These are phyloP conservation scores for Pichia sp. DNA, from an alignment of 1,139 yeast genomes.

Conservation along the genomic window DNA sequence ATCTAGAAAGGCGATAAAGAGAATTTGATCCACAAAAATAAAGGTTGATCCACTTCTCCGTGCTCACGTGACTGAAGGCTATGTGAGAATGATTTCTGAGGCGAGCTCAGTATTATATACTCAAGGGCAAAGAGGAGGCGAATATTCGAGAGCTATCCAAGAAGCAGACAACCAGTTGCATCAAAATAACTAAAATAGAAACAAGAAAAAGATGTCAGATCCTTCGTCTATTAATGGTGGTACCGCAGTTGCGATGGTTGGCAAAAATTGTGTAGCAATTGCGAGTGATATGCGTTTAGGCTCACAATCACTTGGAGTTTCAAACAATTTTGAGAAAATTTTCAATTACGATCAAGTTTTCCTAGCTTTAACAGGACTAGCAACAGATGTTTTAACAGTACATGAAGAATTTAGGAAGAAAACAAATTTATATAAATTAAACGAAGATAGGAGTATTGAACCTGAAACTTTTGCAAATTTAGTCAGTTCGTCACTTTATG, in stretches of 20 bases:
- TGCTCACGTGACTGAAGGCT: no score
- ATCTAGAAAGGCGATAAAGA: no score
- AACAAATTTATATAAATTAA: slow-evolving; percentile 79
- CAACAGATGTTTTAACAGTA: slow-evolving; percentile 86
- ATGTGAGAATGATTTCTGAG: no score
- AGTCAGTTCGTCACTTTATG: slow-evolving; percentile 84
- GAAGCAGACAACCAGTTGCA: no score
- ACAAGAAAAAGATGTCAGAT: slow-evolving; percentile 36
- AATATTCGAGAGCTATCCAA: no score
- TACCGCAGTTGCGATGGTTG: slow-evolving; percentile 96
- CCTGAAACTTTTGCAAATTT: slow-evolving; percentile 91
- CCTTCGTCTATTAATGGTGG: slow-evolving; percentile 62
- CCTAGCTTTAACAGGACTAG: slow-evolving; percentile 90
- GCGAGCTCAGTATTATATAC: no score
- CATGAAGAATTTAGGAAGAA: slow-evolving; percentile 75
- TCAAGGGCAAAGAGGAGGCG: neutral
- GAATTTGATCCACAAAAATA: no score
- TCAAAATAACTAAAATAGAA: no score
- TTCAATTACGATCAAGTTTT: slow-evolving; percentile 80
- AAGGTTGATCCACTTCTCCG: no score
- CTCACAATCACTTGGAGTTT: slow-evolving; percentile 83
- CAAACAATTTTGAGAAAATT: slow-evolving; percentile 89
- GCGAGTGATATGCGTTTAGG: slow-evolving; percentile 95
- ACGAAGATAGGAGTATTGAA: slow-evolving; percentile 87
- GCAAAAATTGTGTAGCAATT: slow-evolving; percentile 96